Base-by-base conservation (phyloP, 2,329 filamentous ascomycete species). In the Fusarium begoniae region DNA sequence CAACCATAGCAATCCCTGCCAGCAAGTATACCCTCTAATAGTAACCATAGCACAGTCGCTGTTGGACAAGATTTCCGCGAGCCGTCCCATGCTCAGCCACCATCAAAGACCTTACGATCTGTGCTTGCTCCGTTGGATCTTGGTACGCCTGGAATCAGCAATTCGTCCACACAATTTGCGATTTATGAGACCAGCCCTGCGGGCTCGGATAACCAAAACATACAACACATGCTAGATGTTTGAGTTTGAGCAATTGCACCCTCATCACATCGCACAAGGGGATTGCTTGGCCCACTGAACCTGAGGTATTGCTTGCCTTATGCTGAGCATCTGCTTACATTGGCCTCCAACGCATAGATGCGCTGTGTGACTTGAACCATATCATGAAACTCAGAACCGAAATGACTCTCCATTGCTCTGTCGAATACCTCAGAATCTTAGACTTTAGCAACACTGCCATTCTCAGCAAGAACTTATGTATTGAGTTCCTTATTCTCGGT, bases 211-310 rank as follows among this genome's bases (percentile, higher is more conserved):
- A 59, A 54, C 62, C 62, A 64, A 73, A 73, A 62, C 64, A 71
- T 54, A 54, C 65, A 59, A 66, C 50, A 76, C 51, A 66, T 75
- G 57, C 51, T 62, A 57, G 62, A 35, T 28, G 63, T 73, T 74
- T 65, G 58, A 76, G 48, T 61, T 72, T 65, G 55, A 71, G 56
- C 48, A 69, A 51, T 51, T 53, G 44, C 43, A 71, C 60, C 54
- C 72, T 59, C 63, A 53, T 48, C 61, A 32, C 65, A 58, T 76
- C 69, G 69, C 30, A 76, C 74, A 75, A 73, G 47, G 57, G 51
- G 53, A 58, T 43, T 35, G 44, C 43, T 43, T 26, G 51, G 48
- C 69, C 66, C 66, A 57, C 59, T 60, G 38, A n/a, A 30, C 24
- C 35, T 41, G 15, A 41, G 17, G 35, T 18, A 35, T 47, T 73